Conservation (phyloP, 352 stramenopile genomes). For the Thraustotheca clavata region DNA sequence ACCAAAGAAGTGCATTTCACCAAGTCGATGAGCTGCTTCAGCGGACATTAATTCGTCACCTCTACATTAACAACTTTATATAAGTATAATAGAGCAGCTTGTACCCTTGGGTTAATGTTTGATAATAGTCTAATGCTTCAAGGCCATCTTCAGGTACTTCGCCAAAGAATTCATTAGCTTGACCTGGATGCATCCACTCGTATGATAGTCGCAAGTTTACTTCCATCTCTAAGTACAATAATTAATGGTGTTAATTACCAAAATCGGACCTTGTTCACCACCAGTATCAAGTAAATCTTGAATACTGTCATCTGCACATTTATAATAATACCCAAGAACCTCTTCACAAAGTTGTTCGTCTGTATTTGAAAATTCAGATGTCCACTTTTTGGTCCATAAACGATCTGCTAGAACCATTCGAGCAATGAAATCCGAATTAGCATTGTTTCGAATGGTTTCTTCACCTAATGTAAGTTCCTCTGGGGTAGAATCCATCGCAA, state of each 20-base stretch:
- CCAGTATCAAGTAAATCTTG: slow-evolving; percentile 4
- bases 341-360: slow-evolving; percentile 4
- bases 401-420: slow-evolving; percentile 3
- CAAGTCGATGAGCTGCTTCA: slow-evolving; percentile 50
- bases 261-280: not conserved
- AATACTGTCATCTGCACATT: slow-evolving; percentile 12
- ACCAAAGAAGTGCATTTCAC: slow-evolving; percentile 65
- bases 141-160: slow-evolving; percentile 29
- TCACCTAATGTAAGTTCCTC: not conserved
- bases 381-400: not conserved
- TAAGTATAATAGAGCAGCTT: slow-evolving; percentile 30
- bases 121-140: slow-evolving; percentile 58
- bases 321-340: slow-evolving; percentile 6
- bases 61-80: not conserved
- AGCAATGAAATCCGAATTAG: slow-evolving; percentile 1
- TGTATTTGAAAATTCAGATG: not conserved
- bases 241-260: not conserved
- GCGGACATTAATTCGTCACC: not conserved
- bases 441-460: not conserved
- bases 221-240: slow-evolving; percentile 2
- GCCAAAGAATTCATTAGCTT: not conserved
- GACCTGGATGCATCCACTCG: not conserved
- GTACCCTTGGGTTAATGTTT: slow-evolving; percentile 44
- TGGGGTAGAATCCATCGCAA: not conserved
- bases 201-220: slow-evolving; percentile 6